phyloP scores from a whole-genome alignment of 257 asterid genomes.

The Solanum habrochaites region DNA sequence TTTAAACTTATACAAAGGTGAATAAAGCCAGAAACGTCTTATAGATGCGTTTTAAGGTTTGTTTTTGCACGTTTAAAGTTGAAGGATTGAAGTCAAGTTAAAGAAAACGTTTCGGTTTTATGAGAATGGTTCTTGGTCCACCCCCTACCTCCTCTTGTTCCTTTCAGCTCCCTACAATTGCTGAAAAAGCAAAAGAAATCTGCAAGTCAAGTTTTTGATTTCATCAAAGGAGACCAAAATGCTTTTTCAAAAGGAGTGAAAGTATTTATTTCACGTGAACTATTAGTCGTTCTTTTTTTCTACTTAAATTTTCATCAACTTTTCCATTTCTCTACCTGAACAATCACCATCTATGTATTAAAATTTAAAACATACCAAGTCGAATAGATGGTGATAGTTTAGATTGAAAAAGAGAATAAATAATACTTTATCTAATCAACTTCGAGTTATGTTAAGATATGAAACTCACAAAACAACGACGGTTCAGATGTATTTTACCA shows the following conservation, averaged over 20 bases:
- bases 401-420: neutral
- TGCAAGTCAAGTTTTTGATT: neutral
- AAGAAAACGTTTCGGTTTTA: neutral
- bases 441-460: neutral
- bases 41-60: neutral
- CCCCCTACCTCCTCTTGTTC: neutral
- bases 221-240: neutral
- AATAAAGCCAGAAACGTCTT: accelerated
- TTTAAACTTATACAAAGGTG: no score
- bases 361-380: neutral
- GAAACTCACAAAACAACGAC: neutral
- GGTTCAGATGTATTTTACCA: neutral
- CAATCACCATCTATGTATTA: neutral
- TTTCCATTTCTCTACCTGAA: neutral
- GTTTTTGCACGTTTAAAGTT: neutral
- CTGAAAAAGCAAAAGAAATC: neutral
- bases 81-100: neutral
- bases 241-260: neutral
- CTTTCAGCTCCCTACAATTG: neutral
- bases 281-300: neutral
- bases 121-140: neutral
- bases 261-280: neutral
- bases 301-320: neutral
- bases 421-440: neutral
- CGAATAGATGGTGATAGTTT: neutral